Base-by-base conservation (phyloP, 2,329 filamentous ascomycete species). In the Colletotrichum noveboracense region DNA sequence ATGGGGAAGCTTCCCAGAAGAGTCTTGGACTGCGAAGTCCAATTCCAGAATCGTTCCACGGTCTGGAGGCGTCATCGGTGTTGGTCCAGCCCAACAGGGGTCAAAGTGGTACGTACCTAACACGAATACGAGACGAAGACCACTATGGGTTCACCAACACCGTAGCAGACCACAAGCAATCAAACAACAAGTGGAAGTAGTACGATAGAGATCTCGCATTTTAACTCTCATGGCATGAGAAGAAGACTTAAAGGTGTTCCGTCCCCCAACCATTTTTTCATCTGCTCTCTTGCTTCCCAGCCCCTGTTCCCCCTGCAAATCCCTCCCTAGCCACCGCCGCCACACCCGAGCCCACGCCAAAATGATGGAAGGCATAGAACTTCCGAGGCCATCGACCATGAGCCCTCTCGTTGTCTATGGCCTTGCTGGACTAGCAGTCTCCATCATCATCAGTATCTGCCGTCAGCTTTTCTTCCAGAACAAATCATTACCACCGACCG, bases 401-500 rank as follows among this genome's bases (percentile, higher is more conserved):
- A 52, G 4, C 43, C 43, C 43, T 21, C n/a, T 52, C 6, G 43
- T 52, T 1, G n/a, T 52, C 6, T 52, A 52, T 52, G 43, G 43
- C 16, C 43, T 52, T 52, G n/a, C 43, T 13, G 43, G 43, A 52
- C 6, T 52, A 0, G 55, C 24, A 13, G 24, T 58, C 0, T 26
- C 92, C n/a, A 90, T 98, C 71, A 82, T 94, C 75, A 81, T 96
- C 87, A 98, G 98, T 84, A 93, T 98, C 78, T 82, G 95, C 79
- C 89, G 89, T 78, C 96, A 98, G 86, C 80, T 98, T 71, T 87
- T 98, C 77, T 92, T 95, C 24, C 55, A 30, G 87, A 94, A 92
- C 87, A 96, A 96, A 80, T 91, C 94, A 83, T 94, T 95, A 83
- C 94, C 94, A 34, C 94, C 94, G 1, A 80, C 96, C 73, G 94